These are phyloP conservation scores for Hymenoscyphus fructigenus DNA, from an alignment of 2,329 filamentous ascomycete species.

Conservation along the genomic window DNA sequence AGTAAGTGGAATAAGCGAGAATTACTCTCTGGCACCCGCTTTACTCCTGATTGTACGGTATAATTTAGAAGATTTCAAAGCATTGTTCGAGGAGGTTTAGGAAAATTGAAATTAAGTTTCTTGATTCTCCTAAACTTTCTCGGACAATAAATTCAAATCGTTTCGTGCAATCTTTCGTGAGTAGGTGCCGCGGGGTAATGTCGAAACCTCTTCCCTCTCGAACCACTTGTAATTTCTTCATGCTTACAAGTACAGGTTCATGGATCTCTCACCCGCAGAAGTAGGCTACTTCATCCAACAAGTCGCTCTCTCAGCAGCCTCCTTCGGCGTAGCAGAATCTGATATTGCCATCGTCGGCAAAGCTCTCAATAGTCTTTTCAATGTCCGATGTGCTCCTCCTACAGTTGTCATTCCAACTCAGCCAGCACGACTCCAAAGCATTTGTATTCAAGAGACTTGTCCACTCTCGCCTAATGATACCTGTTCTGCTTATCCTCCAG, in stretches of 20 bases:
- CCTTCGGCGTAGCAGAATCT: conserved; percentile 56
- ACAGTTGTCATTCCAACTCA: conserved; percentile 46
- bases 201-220: too few relatives aligned
- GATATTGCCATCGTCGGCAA: conserved; percentile 51
- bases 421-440: conserved; percentile 50
- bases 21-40: too few relatives aligned
- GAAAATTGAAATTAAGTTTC: too few relatives aligned
- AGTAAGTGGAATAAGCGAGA: too few relatives aligned
- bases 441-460: conserved; percentile 55
- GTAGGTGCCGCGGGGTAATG: too few relatives aligned
- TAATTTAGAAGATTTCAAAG: too few relatives aligned
- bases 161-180: too few relatives aligned
- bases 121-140: too few relatives aligned
- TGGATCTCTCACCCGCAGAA: conserved; percentile 52
- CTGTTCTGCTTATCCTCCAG: conserved; percentile 46
- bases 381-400: conserved; percentile 49
- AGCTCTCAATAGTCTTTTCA: conserved; percentile 52
- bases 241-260: conserved; percentile 42
- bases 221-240: background rate
- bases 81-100: too few relatives aligned
- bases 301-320: conserved; percentile 54
- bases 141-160: too few relatives aligned
- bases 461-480: conserved; percentile 45
- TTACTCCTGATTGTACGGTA: too few relatives aligned
- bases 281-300: conserved; percentile 60